Conservation (phyloP, 1,139 yeast species). For the Candida neerlandica region DNA sequence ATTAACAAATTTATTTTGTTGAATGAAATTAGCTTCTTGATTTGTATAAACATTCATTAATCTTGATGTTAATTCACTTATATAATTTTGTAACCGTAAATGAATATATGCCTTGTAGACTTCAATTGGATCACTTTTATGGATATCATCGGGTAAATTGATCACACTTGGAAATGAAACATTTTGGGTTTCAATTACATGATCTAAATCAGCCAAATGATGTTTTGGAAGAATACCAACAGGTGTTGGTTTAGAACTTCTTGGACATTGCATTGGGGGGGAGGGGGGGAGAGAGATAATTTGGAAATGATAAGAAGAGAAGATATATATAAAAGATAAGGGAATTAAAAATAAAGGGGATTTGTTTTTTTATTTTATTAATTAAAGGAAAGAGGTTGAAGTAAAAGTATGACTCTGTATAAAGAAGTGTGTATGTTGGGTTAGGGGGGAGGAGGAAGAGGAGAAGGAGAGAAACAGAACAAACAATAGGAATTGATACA, state of each 20-base stretch:
- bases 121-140: conserved; percentile 1
- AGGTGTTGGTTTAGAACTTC: neutral
- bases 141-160: conserved; percentile 3
- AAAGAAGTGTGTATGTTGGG: neutral
- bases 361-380: no score
- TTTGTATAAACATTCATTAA: conserved; percentile 3
- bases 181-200: conserved; percentile 3
- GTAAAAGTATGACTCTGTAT: neutral
- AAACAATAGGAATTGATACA: neutral
- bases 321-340: no score
- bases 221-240: conserved; percentile 1
- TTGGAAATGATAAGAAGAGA: neutral
- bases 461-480: neutral
- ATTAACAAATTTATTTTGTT: conserved; percentile 4
- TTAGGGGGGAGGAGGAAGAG: neutral
- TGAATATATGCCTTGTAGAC: conserved; percentile 6
- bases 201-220: conserved; percentile 2
- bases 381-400: neutral
- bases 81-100: conserved; percentile 2
- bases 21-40: conserved; percentile 1
- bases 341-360: no score
- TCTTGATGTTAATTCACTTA: conserved; percentile 5
- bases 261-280: neutral
- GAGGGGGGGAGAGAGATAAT: neutral
- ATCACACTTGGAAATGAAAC: conserved; percentile 2